These are phyloP conservation scores for Draba incana DNA, from an alignment of 345 rosid species.

Conservation along the genomic window DNA sequence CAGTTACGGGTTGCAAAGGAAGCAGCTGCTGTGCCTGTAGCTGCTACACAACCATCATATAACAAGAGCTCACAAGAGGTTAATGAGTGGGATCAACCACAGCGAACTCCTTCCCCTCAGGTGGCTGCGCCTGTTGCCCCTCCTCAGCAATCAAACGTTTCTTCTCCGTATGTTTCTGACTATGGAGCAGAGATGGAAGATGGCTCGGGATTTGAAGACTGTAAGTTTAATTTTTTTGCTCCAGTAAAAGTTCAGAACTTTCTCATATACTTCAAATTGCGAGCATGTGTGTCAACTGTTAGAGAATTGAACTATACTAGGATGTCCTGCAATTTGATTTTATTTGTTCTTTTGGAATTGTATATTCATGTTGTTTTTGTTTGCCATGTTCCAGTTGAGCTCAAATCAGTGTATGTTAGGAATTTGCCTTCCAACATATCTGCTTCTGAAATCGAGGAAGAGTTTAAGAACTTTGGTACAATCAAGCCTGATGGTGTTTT, in stretches of 20 bases:
- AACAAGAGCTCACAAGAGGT: slow-evolving; percentile 49
- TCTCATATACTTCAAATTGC: neutral
- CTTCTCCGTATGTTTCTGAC: slow-evolving; percentile 53
- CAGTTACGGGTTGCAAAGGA: slow-evolving; percentile 77
- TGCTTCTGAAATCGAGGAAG: slow-evolving; percentile 82
- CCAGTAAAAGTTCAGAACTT: neutral
- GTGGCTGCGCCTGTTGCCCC: slow-evolving; percentile 51
- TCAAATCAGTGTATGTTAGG: slow-evolving; percentile 91
- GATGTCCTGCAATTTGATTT: neutral
- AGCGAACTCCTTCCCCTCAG: slow-evolving; percentile 56
- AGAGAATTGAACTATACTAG: neutral
- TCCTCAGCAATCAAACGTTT: slow-evolving; percentile 46
- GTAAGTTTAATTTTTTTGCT: slow-evolving; percentile 44
- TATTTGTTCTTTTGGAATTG: slow-evolving; percentile 1
- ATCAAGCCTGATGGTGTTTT: slow-evolving; percentile 91
- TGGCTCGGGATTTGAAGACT: slow-evolving; percentile 66
- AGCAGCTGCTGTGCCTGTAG: slow-evolving; percentile 49
- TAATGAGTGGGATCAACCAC: slow-evolving; percentile 67
- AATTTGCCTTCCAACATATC: slow-evolving; percentile 85
- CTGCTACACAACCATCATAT: slow-evolving; percentile 55
- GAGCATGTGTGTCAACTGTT: neutral
- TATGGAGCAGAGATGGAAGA: slow-evolving; percentile 52
- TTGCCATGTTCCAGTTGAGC: slow-evolving; percentile 61
- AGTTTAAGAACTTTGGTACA: slow-evolving; percentile 79
- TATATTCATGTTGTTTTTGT: slow-evolving; percentile 19